Conservation (phyloP, 495 filamentous ascomycete species). For the Neurospora sp. region DNA sequence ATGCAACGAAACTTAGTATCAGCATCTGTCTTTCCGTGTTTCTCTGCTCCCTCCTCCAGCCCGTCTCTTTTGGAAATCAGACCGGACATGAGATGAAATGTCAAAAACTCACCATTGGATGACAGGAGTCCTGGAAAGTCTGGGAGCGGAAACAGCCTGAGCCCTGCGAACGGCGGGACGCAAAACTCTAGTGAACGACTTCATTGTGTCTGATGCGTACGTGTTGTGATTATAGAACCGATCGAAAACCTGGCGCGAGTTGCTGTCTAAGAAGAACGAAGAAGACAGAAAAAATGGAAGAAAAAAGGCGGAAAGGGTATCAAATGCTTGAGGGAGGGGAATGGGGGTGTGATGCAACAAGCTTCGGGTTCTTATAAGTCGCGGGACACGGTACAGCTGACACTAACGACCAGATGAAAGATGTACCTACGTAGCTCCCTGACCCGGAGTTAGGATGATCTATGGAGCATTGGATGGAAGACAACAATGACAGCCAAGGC, state of each 20-base stretch:
- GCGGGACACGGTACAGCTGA: neutral
- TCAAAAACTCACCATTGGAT: slow-evolving; percentile 19
- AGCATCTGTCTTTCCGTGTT: slow-evolving; percentile 1
- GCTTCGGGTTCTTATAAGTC: neutral
- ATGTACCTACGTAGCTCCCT: neutral
- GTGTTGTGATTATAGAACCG: neutral
- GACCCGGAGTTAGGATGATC: neutral
- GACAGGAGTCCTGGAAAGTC: slow-evolving; percentile 14
- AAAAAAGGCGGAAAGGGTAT: neutral
- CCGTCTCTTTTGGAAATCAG: neutral
- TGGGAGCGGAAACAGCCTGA: slow-evolving; percentile 26
- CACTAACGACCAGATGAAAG: neutral
- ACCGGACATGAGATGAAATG: neutral
- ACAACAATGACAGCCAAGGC: neutral
- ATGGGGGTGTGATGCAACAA: neutral
- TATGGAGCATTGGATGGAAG: neutral
- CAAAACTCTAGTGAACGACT: slow-evolving; percentile 57
- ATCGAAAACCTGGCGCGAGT: neutral
- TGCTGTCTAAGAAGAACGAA: neutral
- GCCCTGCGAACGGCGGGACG: slow-evolving; percentile 55
- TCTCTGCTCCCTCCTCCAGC: neutral
- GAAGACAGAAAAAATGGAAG: slow-evolving; percentile 1
- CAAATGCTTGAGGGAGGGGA: neutral
- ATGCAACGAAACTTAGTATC: neutral
- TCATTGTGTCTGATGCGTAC: slow-evolving; percentile 38